Evolutionary conservation across 1,284 basidiomycete genomes (phyloP), one percentile per base, ranked within the genome.

Genomic region (Cutaneotrichosporon sp.): DNA sequence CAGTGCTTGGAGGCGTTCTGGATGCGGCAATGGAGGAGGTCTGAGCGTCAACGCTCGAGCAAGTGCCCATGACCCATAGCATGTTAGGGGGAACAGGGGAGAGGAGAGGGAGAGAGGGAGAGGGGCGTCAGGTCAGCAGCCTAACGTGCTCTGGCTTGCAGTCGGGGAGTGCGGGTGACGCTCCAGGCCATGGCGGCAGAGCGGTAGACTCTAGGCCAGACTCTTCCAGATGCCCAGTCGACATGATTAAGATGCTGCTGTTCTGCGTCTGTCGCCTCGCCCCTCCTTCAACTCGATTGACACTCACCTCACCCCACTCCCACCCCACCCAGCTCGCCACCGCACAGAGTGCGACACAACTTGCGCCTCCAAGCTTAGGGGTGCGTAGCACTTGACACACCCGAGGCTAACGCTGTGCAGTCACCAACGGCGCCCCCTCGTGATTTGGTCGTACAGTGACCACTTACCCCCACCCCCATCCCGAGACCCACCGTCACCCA

Each of bases 61-160:
- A 3, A 7, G 18, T 5, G 38, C 38, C 38, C 18, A n/a, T 42
- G 38, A 7, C 38, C 38, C 18, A 42, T 42, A 4, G 38, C 38
- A 18, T 18, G 38, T 42, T 18, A 42, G n/a, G n/a, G n/a, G n/a
- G n/a, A n/a, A n/a, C n/a, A n/a, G n/a, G n/a, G n/a, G n/a, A n/a
- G n/a, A n/a, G n/a, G n/a, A n/a, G n/a, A n/a, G n/a, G n/a, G n/a
- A n/a, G n/a, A n/a, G n/a, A 18, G 7, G 18, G 38, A 18, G 18
- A 42, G 38, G 29, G 38, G 38, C n/a, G 6, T 18, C 5, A n/a
- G 7, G 38, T 16, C 18, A n/a, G 38, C 38, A 5, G 38, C 9
- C 38, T n/a, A 42, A 42, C 38, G 38, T 42, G 38, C 38, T 42
- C 38, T n/a, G 38, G 38, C 38, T n/a, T n/a, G n/a, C n/a, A n/a